Evolutionary conservation across 495 filamentous ascomycete species (phyloP).

Genomic region (Xylaria castorea): DNA sequence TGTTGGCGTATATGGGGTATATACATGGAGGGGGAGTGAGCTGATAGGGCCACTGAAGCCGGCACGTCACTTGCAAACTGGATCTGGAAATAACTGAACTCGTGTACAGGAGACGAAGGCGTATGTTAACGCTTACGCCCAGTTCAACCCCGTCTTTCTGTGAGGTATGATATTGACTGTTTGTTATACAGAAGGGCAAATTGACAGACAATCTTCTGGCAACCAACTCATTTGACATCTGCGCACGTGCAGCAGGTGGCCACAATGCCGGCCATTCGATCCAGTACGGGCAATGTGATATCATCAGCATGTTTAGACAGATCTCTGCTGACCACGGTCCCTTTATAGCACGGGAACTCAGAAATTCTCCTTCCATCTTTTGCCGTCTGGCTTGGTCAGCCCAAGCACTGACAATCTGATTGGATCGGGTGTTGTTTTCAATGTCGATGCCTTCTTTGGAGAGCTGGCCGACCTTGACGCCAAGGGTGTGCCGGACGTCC

Average conservation of each 20-base stretch:
- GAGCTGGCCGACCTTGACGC: conserved; percentile 73
- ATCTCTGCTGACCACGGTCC: conserved; percentile 58
- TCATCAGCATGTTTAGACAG: conserved; percentile 44
- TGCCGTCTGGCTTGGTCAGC: conserved; percentile 74
- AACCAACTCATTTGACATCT: conserved; percentile 37
- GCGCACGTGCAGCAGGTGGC: conserved; percentile 68
- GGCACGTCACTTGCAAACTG: not conserved
- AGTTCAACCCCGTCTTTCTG: not conserved
- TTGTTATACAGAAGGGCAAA: conserved; percentile 29
- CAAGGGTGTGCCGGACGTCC: conserved; percentile 72
- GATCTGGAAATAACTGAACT: conserved; percentile 17
- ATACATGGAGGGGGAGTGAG: conserved; percentile 4
- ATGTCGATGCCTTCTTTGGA: conserved; percentile 85
- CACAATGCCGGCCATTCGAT: conserved; percentile 63
- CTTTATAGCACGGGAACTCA: conserved; percentile 55
- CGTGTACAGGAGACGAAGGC: conserved; percentile 30
- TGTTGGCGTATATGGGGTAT: not conserved
- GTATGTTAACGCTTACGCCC: conserved; percentile 24
- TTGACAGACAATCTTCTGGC: conserved; percentile 31
- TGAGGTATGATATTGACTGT: conserved; percentile 22
- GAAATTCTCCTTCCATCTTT: conserved; percentile 73
- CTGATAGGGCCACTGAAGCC: not conserved
- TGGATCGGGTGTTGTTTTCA: conserved; percentile 82
- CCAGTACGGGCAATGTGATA: conserved; percentile 25
- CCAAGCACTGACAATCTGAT: conserved; percentile 81